phyloP scores from a whole-genome alignment of 176 grass and related monocot genomes.

The Bolboschoenus planiculmis region DNA sequence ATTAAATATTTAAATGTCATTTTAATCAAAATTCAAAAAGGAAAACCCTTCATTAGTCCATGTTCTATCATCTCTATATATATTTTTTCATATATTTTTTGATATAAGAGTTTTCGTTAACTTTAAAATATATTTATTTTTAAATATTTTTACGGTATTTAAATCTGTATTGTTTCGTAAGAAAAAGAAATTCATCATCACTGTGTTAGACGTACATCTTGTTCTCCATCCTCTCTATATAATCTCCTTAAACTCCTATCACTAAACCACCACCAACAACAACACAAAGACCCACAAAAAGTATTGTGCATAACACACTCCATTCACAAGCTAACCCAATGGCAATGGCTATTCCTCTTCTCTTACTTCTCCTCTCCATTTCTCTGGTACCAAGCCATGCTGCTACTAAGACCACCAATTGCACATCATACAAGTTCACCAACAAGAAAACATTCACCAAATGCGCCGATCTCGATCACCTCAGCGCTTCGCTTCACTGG shows the following conservation, averaged over 20 bases:
- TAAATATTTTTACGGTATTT: too few species aligned
- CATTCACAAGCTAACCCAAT: not conserved
- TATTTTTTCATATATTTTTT: too few species aligned
- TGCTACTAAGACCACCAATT: not conserved
- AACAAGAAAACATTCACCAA: conserved; percentile 34
- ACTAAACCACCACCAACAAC: not conserved
- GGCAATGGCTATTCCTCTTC: not conserved
- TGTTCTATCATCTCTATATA: too few species aligned
- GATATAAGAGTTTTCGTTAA: too few species aligned
- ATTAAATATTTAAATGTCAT: not conserved
- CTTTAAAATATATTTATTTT: too few species aligned
- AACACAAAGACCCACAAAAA: not conserved
- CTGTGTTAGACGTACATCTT: too few species aligned
- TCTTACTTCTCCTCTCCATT: conserved; percentile 11
- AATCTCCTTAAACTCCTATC: not conserved
- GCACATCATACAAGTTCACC: conserved; percentile 34
- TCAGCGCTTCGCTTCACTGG: conserved; percentile 60
- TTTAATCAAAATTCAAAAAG: not conserved
- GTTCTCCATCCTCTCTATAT: not conserved
- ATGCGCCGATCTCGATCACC: conserved; percentile 46
- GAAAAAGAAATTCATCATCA: too few species aligned
- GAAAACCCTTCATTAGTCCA: too few species aligned
- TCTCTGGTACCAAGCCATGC: not conserved
- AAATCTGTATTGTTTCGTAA: too few species aligned
- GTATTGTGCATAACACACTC: not conserved